A percentile compares a stretch with the other conserved stretches of the same genome.
Evolutionary conservation across 1,139 yeast genomes (phyloP).

Genomic region (Saccharomyces hybrid): DNA sequence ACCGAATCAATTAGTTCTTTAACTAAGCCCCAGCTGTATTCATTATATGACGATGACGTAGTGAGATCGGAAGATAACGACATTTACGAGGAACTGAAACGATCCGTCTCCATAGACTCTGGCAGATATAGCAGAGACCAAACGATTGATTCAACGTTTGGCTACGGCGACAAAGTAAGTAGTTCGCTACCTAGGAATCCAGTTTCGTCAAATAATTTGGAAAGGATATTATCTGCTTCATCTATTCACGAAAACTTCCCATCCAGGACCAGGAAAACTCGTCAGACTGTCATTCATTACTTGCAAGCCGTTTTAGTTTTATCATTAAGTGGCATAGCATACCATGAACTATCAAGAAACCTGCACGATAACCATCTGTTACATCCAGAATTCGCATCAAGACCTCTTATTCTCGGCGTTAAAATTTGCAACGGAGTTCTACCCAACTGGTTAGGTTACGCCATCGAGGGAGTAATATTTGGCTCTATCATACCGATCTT

Average conservation of each 20-base stretch:
- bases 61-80: slow-evolving; percentile 26
- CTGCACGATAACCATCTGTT: slow-evolving; percentile 44
- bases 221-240: neutral
- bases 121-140: neutral
- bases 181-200: neutral
- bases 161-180: neutral
- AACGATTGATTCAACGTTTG: neutral
- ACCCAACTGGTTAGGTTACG: slow-evolving; percentile 35
- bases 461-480: slow-evolving; percentile 53
- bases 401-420: slow-evolving; percentile 32
- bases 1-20: slow-evolving; percentile 23
- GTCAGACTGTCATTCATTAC: slow-evolving; percentile 10
- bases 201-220: neutral
- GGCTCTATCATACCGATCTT: slow-evolving; percentile 58
- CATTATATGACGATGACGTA: slow-evolving; percentile 31
- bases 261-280: slow-evolving; percentile 4
- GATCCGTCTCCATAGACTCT: slow-evolving; percentile 10
- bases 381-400: slow-evolving; percentile 32
- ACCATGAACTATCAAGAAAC: slow-evolving; percentile 45
- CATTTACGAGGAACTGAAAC: slow-evolving; percentile 20
- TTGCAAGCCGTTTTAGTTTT: slow-evolving; percentile 32
- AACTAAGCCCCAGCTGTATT: slow-evolving; percentile 30
- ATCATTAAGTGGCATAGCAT: slow-evolving; percentile 41
- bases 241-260: slow-evolving; percentile 4
- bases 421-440: slow-evolving; percentile 22